These are phyloP conservation scores for Moesziomyces globuligerus DNA, from an alignment of 1,284 basidiomycete genomes.

Conservation along the genomic window DNA sequence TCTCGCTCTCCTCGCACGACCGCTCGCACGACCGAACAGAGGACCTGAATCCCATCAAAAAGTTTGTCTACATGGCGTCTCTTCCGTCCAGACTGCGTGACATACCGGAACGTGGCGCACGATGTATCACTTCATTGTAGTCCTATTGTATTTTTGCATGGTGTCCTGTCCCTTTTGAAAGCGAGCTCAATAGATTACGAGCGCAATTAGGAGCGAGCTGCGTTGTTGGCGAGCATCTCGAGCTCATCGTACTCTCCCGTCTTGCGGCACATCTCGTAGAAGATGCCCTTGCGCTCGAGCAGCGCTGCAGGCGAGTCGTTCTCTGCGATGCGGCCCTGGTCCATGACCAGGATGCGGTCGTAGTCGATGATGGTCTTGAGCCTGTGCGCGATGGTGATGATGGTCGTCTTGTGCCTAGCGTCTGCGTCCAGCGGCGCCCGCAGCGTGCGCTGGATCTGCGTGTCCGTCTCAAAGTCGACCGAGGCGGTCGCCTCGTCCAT, in stretches of 20 bases:
- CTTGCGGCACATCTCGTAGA: conserved; percentile 54
- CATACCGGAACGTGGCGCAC: too few relatives aligned
- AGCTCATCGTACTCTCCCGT: conserved; percentile 50
- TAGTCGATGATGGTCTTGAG: conserved; percentile 68
- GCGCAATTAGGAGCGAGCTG: conserved; percentile 4
- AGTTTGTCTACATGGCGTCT: too few relatives aligned
- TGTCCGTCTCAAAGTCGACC: conserved; percentile 59
- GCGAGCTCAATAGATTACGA: too few relatives aligned
- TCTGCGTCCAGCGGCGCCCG: conserved; percentile 68
- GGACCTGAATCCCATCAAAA: too few relatives aligned
- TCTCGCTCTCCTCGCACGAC: too few relatives aligned
- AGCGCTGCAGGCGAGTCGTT: conserved; percentile 70
- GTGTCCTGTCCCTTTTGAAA: too few relatives aligned
- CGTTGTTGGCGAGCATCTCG: conserved; percentile 23
- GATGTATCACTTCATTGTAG: too few relatives aligned
- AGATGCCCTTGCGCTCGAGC: conserved; percentile 55
- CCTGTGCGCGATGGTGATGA: conserved; percentile 83
- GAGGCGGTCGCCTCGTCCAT: conserved; percentile 66
- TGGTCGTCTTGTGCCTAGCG: conserved; percentile 70
- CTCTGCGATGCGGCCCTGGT: conserved; percentile 70
- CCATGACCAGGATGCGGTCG: conserved; percentile 71
- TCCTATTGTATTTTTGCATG: too few relatives aligned
- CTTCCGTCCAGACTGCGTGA: too few relatives aligned
- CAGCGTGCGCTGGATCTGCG: conserved; percentile 78
- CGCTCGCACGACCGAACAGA: too few relatives aligned